These are phyloP conservation scores for Telopea speciosissima DNA, from an alignment of 177 flowering plant genomes.

Conservation along the genomic window DNA sequence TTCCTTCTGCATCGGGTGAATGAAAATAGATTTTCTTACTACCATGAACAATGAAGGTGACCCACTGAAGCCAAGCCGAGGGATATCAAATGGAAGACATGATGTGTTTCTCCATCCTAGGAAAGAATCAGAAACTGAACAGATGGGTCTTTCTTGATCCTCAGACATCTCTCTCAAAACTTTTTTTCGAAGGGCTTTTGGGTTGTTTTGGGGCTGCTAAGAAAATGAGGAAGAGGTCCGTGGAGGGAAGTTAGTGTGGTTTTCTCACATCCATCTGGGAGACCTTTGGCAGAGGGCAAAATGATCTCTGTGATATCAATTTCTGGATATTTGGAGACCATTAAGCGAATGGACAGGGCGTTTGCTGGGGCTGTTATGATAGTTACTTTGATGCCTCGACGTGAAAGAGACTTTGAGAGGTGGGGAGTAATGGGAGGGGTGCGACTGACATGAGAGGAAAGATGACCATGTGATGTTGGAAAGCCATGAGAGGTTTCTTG, in stretches of 20 bases:
- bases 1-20: neutral
- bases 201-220: conserved; percentile 4
- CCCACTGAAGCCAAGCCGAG: conserved; percentile 10
- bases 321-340: neutral
- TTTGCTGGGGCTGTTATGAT: conserved; percentile 19
- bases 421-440: conserved; percentile 13
- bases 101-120: conserved; percentile 8
- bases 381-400: conserved; percentile 12
- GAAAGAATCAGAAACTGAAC: conserved; percentile 13
- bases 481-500: neutral
- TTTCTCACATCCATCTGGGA: too few species aligned
- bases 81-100: conserved; percentile 8
- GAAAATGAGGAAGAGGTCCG: conserved; percentile 5
- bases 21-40: neutral
- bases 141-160: conserved; percentile 3
- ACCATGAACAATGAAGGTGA: conserved; percentile 5
- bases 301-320: conserved; percentile 7
- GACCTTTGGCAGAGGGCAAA: too few species aligned
- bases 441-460: conserved; percentile 29
- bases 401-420: conserved; percentile 2
- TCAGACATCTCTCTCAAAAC: too few species aligned
- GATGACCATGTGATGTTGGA: conserved; percentile 12
- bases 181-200: neutral
- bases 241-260: conserved; percentile 21
- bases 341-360: neutral